Base-by-base conservation (phyloP, 179 eudicot species). In the Heliamphora pulchella region DNA sequence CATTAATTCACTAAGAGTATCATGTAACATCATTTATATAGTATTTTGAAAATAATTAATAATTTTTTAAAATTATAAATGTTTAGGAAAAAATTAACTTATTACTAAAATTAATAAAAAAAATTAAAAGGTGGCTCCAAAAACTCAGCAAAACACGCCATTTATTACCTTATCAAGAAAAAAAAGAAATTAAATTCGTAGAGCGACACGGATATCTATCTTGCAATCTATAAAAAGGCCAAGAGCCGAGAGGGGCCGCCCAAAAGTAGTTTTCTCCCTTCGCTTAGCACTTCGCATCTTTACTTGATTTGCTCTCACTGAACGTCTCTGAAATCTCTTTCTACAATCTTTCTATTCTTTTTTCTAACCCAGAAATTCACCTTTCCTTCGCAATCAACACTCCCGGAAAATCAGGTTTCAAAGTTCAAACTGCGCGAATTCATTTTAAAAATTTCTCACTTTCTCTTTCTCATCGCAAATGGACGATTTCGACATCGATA, bases 401-500 rank as follows among this genome's bases (percentile, higher is more conserved):
- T 55, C 66, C 53, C 8, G 39, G 54, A 58, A 58, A 58, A 75
- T 39, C 18, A 46, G 55, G 8, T n/a, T 18, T 46, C 76, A 7
- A 53, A n/a, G 43, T n/a, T 22, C 3, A 50, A 62, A 62, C 8
- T 13, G 31, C 31, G 10, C 13, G 74, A 71, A 9, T 47, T 71
- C 39, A 10, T 22, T 51, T 20, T 11, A 15, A 5, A 15, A 3
- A 2, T 2, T n/a, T 66, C 17, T 53, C 5, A 20, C 41, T 58
- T n/a, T 17, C 50, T 13, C n/a, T 13, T 2, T n/a, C 50, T 61
- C 8, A 5, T 5, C 41, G 62, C 4, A 55, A 58, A 86, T 86
- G 89, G 86, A 84, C 53, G 69, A 43, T 18, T 84, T 82, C 41
- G 71, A 78, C 13, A 51, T 82, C 58, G 83, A 82, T 53, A 71